Base-by-base conservation (phyloP, 2,329 filamentous ascomycete species). In the Nemania diffusa region DNA sequence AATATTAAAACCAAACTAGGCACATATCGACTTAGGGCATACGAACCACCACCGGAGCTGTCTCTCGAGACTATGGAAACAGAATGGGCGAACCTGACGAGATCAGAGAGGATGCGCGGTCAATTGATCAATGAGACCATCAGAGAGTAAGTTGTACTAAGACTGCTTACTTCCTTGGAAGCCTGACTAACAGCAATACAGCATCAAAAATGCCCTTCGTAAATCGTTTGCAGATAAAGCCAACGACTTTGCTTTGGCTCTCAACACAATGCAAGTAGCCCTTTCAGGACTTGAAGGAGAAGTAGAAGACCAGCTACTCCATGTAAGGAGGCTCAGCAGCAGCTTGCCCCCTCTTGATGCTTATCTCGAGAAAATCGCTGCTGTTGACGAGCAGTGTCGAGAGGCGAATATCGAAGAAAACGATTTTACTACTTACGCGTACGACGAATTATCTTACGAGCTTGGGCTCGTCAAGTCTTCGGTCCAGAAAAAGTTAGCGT, bases 381-480 rank as follows among this genome's bases (percentile, higher is more conserved):
- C 88, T 11, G 87, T 98, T 55, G 94, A 97, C 76, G 88, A 89
- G 70, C 93, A 97, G 81, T 99, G 96, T 78, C 88, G 91, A 67
- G 95, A 98, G 82, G 96, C 96, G 69, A 98, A 99, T 78, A 97
- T 99, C 71, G 96, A 99, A 80, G 96, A 99, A 77, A 99, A 99
- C 80, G 96, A 99, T 82, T 98, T 96, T 79, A 99, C 96, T n/a
- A 98, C 95, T 8, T 98, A 98, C 81, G 97, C 95, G 9, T 96
- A 98, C 79, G 96, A 99, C 77, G 96, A 99, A 81, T 86, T 99
- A 48, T 90, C 90, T 67, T 99, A 99, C 81, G 96, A 99, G 81
- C 86, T 98, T 65, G 90, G 93, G 17, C 86, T 99, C 32, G 96
- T 98, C 64, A 94, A 94, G 78, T 91, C 92, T 32, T 96, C 92